Base-by-base conservation (phyloP, 2,329 filamentous ascomycete genomes). In the Septoria petroselini region DNA sequence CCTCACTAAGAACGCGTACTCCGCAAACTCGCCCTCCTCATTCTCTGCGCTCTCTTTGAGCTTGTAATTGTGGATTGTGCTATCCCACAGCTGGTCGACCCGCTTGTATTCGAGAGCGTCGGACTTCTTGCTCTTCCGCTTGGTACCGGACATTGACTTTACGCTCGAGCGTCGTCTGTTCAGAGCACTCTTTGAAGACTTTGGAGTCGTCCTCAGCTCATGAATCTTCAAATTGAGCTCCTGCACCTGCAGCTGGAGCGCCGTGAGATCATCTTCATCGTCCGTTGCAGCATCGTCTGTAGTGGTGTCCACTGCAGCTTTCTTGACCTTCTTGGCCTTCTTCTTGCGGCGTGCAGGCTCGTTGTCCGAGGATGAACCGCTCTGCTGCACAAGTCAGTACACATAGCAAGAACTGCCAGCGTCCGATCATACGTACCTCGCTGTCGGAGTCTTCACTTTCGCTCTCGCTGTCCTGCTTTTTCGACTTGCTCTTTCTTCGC, bases 1-100 rank as follows among this genome's bases (percentile, higher is more conserved):
- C 12, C 88, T 82, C 12, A 95, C 86, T 18, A 89, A 87, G 67
- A 95, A 95, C 23, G 89, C 77, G 65, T 85, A 93, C 53, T 86
- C 82, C 53, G 91, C 83, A 67, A 89, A 91, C 58, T 86, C 80
- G 45, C 81, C 77, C 19, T 81, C 79, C n/a, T 78, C 75, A 42
- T 83, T 80, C 48, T 83, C 76, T 3, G 79, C 75, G 9, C 81
- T 85, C 61, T 85, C 83, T n/a, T 78, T 82, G 29, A 84, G 75
- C 63, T 83, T 84, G 71, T 81, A 86, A 58, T 83, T 80, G 65
- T 84, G 80, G 38, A 80, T 79, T 2, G 70, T 77, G 51, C 73
- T 67, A 48, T 76, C 77, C 72, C 76, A 81, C 3, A 80, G 68
- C 62, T 85, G 77, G 67, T 86, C 83, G 1, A 86, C 81, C 30